Evolutionary conservation across 2,329 filamentous ascomycete genomes (phyloP).

Genomic region (Gnomoniopsis smithogilvyi): DNA sequence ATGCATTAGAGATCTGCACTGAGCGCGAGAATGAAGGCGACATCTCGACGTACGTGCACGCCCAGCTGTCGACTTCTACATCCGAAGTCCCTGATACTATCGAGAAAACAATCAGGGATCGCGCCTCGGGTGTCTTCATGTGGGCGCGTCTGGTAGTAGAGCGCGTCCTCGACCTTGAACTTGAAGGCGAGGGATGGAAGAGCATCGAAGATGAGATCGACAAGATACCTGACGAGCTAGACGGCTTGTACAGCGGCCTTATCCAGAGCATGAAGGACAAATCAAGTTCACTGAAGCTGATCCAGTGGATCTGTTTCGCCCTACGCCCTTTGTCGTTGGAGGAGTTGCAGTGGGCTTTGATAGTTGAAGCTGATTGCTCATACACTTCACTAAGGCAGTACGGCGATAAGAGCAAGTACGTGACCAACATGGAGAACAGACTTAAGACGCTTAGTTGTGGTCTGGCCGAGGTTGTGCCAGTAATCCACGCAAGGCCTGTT

Average conservation of each 20-base stretch:
- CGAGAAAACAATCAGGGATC: slow-evolving; percentile 18
- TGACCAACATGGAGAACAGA: slow-evolving; percentile 21
- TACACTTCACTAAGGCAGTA: too few relatives aligned
- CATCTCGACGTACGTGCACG: slow-evolving; percentile 27
- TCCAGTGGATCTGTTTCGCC: slow-evolving; percentile 33
- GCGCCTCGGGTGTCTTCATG: slow-evolving; percentile 32
- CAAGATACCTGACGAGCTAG: slow-evolving; percentile 22
- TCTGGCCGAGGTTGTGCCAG: slow-evolving; percentile 25
- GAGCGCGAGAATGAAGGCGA: slow-evolving; percentile 31
- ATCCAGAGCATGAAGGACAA: slow-evolving; percentile 18
- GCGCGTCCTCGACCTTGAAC: slow-evolving; percentile 16
- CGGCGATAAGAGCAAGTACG: too few relatives aligned
- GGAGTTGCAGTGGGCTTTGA: slow-evolving; percentile 31
- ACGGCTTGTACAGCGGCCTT: slow-evolving; percentile 25
- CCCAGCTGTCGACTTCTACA: slow-evolving; percentile 21
- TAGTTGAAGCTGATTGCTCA: slow-evolving; percentile 21
- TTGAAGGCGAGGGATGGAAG: neutral
- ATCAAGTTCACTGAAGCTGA: slow-evolving; percentile 22
- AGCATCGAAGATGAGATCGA: slow-evolving; percentile 24
- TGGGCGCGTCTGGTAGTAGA: slow-evolving; percentile 33
- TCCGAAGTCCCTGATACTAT: slow-evolving; percentile 16
- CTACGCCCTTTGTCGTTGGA: slow-evolving; percentile 21
- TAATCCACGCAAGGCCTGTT: slow-evolving; percentile 2
- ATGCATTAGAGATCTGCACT: slow-evolving; percentile 23
- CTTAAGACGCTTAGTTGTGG: slow-evolving; percentile 25